Conservation (phyloP, 73 alveolate species). For the Blepharisma japonicum region DNA sequence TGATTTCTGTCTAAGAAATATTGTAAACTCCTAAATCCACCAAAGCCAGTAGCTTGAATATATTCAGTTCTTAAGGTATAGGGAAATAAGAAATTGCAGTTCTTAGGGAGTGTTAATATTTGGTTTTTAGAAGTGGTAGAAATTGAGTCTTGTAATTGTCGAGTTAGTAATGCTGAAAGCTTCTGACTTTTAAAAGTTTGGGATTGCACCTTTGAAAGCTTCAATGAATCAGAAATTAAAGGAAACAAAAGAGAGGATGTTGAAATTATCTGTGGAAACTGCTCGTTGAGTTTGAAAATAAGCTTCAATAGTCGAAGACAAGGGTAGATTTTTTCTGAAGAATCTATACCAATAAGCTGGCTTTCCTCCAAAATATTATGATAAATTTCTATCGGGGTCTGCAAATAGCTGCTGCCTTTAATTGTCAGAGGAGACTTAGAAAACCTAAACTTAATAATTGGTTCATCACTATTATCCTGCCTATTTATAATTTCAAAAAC, state of each 20-base stretch:
- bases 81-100: conserved; percentile 19
- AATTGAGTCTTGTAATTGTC: conserved; percentile 21
- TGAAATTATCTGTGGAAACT: neutral
- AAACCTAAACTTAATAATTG: neutral
- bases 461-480: neutral
- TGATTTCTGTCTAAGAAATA: neutral
- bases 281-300: neutral
- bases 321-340: neutral
- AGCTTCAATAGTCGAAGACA: conserved; percentile 6
- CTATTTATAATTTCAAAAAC: too few species aligned
- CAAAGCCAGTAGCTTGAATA: neutral
- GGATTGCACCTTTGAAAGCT: neutral
- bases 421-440: too few species aligned
- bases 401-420: neutral
- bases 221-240: neutral
- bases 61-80: neutral
- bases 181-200: neutral
- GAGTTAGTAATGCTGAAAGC: neutral
- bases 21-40: neutral
- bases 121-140: neutral
- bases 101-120: neutral
- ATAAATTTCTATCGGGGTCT: neutral
- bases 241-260: neutral
- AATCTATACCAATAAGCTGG: neutral
- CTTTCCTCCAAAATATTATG: neutral